Conservation (phyloP, 2,329 filamentous ascomycete species). For the Stagonosporopsis vannaccii region DNA sequence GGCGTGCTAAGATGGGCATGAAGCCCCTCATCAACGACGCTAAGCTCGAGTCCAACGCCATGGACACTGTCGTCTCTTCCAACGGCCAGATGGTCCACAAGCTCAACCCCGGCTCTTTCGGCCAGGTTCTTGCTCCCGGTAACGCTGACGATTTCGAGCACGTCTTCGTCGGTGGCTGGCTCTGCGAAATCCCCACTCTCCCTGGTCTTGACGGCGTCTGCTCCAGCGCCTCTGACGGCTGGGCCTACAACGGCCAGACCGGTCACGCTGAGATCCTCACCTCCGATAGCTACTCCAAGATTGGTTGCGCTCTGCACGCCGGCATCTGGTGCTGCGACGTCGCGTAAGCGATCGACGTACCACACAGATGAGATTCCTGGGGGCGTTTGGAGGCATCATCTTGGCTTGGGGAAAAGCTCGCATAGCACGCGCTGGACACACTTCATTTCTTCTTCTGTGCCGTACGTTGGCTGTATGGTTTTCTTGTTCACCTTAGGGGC, state of each 20-base stretch:
- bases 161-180: constrained; percentile 46
- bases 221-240: constrained; percentile 33
- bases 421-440: constrained; percentile 18
- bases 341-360: constrained; percentile 28
- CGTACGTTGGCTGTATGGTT: constrained; percentile 31
- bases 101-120: constrained; percentile 39
- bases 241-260: constrained; percentile 39
- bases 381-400: constrained; percentile 14
- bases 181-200: constrained; percentile 42
- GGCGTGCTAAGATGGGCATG: constrained; percentile 40
- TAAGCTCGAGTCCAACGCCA: constrained; percentile 38
- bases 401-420: constrained; percentile 21
- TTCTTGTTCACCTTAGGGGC: constrained; percentile 27
- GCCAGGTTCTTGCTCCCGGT: constrained; percentile 42
- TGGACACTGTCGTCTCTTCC: constrained; percentile 30
- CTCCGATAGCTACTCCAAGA: constrained; percentile 35
- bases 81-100: constrained; percentile 44
- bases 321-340: constrained; percentile 46
- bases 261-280: constrained; percentile 45
- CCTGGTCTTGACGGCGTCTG: constrained; percentile 38
- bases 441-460: constrained; percentile 24
- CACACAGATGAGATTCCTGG: constrained; percentile 14
- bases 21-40: constrained; percentile 23
- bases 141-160: constrained; percentile 32
- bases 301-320: constrained; percentile 33